Percentiles rank a stretch among this genome's conserved stretches.
Evolutionary conservation across 108 stramenopile species (phyloP).

Genomic region (Bacterosira constricta): DNA sequence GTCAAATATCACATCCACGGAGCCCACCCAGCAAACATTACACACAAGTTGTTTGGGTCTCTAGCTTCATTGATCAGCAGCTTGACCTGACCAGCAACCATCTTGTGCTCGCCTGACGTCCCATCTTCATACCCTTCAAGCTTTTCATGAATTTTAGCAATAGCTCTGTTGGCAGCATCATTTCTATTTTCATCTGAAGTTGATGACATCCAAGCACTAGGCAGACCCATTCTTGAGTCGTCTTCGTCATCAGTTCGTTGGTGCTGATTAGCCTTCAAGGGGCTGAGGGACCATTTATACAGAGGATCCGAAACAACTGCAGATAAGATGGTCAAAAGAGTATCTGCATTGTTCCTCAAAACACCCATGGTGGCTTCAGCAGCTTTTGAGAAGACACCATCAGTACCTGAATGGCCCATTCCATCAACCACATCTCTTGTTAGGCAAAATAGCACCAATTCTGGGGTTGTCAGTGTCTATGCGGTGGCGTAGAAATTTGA

Average conservation of each 20-base stretch:
- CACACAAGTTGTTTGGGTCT: constrained; percentile 87
- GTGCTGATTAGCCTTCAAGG: constrained; percentile 63
- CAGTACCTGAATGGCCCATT: constrained; percentile 91
- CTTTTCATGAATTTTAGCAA: constrained; percentile 90
- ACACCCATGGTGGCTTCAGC: constrained; percentile 84
- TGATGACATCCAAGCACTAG: constrained; percentile 8
- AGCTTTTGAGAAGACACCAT: constrained; percentile 84
- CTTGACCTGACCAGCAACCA: constrained; percentile 94
- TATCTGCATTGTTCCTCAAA: constrained; percentile 76
- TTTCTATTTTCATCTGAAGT: constrained; percentile 40
- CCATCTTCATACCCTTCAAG: constrained; percentile 97
- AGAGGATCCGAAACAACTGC: constrained; percentile 95
- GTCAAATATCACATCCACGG: constrained; percentile 73
- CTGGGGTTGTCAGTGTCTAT: constrained; percentile 75
- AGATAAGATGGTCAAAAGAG: constrained; percentile 92
- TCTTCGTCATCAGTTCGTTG: constrained; percentile 44
- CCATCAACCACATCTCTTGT: constrained; percentile 98
- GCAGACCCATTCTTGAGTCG: constrained; percentile 9
- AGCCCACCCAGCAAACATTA: constrained; percentile 92
- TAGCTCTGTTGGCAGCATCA: constrained; percentile 63
- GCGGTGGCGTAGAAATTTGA: not conserved
- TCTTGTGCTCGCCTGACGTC: constrained; percentile 88
- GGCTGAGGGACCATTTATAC: constrained; percentile 92
- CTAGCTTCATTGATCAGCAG: constrained; percentile 93
- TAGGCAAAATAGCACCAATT: constrained; percentile 97